Evolutionary conservation across 106 monocot species (phyloP).

Genomic region (Dendrobium nobile): DNA sequence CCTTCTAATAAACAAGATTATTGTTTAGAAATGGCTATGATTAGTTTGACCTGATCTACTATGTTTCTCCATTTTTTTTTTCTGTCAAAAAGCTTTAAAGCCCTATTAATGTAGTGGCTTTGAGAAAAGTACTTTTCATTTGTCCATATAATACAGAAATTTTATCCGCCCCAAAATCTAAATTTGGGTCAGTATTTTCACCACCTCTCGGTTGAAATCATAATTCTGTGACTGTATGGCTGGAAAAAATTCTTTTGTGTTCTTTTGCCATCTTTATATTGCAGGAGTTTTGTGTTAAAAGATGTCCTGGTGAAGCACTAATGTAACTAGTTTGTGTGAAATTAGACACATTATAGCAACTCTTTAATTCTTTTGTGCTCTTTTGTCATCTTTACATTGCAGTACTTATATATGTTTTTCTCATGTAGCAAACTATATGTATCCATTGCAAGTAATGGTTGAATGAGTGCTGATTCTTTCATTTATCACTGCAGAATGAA

Average conservation of each 20-base stretch:
- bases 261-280: neutral
- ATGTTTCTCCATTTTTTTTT: neutral
- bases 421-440: neutral
- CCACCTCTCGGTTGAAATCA: too few species aligned
- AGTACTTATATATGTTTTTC: neutral
- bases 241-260: neutral
- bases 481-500: neutral
- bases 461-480: neutral
- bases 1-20: neutral
- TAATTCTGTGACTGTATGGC: neutral
- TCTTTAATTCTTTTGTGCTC: neutral
- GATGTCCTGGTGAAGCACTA: neutral
- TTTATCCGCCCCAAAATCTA: too few species aligned
- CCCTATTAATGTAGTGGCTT: neutral
- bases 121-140: too few species aligned
- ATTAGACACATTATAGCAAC: neutral
- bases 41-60: neutral
- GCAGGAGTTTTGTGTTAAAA: neutral
- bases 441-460: neutral
- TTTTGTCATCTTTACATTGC: neutral
- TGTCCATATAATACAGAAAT: too few species aligned
- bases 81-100: neutral
- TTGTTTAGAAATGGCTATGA: neutral
- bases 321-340: neutral
- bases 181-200: too few species aligned